A percentile compares a stretch with the other conserved stretches of the same genome.
Conservation (phyloP, 1,284 basidiomycete genomes). For the Flammula alnicola region DNA sequence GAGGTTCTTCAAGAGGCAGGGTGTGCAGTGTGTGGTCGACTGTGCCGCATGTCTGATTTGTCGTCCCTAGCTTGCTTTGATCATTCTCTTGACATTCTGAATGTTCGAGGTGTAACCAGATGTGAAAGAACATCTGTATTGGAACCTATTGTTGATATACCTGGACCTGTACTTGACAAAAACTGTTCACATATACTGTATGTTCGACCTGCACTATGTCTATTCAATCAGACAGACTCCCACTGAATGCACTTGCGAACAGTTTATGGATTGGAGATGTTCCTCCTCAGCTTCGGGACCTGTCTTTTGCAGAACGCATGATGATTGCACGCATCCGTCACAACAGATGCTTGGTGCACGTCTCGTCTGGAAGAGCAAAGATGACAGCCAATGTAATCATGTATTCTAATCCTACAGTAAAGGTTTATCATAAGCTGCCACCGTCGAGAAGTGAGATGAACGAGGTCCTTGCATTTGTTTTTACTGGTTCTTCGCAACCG, state of each 20-base stretch:
- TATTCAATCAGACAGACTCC: conserved; percentile 27
- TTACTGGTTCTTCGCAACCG: conserved; percentile 36
- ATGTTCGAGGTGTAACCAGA: not conserved
- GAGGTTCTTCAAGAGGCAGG: conserved; percentile 17
- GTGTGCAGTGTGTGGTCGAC: conserved; percentile 25
- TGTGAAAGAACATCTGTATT: not conserved
- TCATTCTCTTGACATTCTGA: not conserved
- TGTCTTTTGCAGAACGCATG: conserved; percentile 38
- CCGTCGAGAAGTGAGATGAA: conserved; percentile 38
- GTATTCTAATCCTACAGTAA: conserved; percentile 36
- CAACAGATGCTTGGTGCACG: conserved; percentile 33
- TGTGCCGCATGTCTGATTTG: conserved; percentile 1
- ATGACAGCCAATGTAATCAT: conserved; percentile 42
- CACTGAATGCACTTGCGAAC: conserved; percentile 35
- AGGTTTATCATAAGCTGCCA: conserved; percentile 38
- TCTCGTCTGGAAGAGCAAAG: conserved; percentile 34
- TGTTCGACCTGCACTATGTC: conserved; percentile 12
- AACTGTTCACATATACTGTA: conserved; percentile 17
- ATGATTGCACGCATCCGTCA: conserved; percentile 35
- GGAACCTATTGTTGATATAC: conserved; percentile 9
- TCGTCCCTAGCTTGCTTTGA: not conserved
- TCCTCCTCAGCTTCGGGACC: conserved; percentile 29
- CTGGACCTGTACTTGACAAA: conserved; percentile 26
- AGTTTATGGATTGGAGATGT: conserved; percentile 44
- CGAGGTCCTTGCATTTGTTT: conserved; percentile 42